Base-by-base conservation (phyloP, 345 rosid species). In the Lumnitzera littorea region DNA sequence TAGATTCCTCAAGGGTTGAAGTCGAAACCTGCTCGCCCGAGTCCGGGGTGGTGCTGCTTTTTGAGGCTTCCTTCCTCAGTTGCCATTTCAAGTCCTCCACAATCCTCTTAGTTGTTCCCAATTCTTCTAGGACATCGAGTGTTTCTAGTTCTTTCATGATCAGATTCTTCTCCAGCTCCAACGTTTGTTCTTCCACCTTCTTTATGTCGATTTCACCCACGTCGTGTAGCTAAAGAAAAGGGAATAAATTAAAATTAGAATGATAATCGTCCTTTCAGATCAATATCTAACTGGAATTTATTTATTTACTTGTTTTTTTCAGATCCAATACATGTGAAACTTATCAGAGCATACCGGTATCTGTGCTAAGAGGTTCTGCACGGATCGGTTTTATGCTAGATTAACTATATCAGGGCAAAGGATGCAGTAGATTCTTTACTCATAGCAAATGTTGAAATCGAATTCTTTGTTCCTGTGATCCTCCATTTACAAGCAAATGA, bases 81-180 rank as follows among this genome's bases (percentile, higher is more conserved):
- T 89, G 94, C 56, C 84, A 75, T 83, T 92, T 92, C 43, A 92
- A 63, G 50, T 92, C 96, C 67, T 92, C 96, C 0, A 92, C 98
- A 15, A 87, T 83, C 65, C 81, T 80, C 63, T 92, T 92, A 0
- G 98, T 89, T 0, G 94, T 71, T 55, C 91, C 96, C 2, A 92
- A 85, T 65, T 85, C 98, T 79, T 92, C 97, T 1, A 92, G 77
- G 46, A 92, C 96, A 76, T 92, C 98, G 1, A 92, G 90, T 5
- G 96, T 87, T 61, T 89, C 96, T 20, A 92, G 50, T 74, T 92
- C 99, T 76, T 92, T 92, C 73, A 92, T 91, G 14, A 85, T 92
- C 58, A 92, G 74, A 81, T 92, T 86, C 68, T 92, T 89, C 87
- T 92, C 98, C 57, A 89, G 65, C 61, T 87, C 94, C 0, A 90